Conservation (phyloP, 352 stramenopile genomes). For the Blastocystis sp. region DNA sequence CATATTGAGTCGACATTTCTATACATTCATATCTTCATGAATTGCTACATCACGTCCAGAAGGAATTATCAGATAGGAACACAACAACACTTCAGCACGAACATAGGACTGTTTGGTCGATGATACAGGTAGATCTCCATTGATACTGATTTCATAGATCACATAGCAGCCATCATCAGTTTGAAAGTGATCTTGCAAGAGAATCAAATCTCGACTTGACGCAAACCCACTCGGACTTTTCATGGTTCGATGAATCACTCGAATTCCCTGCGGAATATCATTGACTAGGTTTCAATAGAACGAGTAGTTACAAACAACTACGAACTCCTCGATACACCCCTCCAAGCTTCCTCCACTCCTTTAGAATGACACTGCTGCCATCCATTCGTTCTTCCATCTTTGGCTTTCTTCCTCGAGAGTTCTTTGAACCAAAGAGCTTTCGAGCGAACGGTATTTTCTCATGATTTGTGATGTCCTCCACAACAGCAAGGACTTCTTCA, state of each 20-base stretch:
- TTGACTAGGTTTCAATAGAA: background rate
- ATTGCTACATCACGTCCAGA: constrained; percentile 2
- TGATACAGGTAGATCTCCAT: background rate
- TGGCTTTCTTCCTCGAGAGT: background rate
- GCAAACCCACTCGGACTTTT: constrained; percentile 52
- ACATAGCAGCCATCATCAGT: constrained; percentile 54
- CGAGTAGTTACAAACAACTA: background rate
- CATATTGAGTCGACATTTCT: constrained; percentile 57
- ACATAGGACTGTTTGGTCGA: background rate
- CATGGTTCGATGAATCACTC: constrained; percentile 26
- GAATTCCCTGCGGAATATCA: constrained; percentile 29
- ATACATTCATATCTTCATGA: background rate
- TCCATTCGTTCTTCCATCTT: background rate
- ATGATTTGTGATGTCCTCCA: constrained; percentile 23
- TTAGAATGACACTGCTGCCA: constrained; percentile 26
- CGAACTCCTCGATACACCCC: background rate
- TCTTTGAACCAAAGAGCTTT: constrained; percentile 23
- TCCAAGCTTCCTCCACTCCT: constrained; percentile 53
- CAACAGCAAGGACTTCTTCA: constrained; percentile 13
- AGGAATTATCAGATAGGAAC: constrained; percentile 43
- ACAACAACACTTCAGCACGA: constrained; percentile 31
- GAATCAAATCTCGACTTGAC: constrained; percentile 21
- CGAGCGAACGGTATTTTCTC: constrained; percentile 37
- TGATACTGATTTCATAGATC: constrained; percentile 60
- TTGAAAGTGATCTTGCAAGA: constrained; percentile 43